phyloP scores from a whole-genome alignment of 495 filamentous ascomycete genomes.

The Diplogelasinospora grovesii region DNA sequence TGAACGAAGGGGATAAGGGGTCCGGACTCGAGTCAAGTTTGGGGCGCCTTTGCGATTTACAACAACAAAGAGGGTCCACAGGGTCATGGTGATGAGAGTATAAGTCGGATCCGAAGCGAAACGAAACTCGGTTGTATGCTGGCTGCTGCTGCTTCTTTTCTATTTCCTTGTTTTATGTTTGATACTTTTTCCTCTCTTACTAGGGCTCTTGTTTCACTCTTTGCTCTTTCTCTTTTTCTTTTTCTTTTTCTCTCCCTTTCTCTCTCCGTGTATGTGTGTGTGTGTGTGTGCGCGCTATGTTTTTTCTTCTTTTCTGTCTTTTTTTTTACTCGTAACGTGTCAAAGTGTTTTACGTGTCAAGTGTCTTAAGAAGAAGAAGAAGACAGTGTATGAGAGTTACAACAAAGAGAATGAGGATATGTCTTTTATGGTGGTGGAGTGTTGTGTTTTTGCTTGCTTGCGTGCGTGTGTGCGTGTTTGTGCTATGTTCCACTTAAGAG shows the following conservation, averaged over 20 bases:
- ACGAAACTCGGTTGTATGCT: no score
- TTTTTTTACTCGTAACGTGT: constrained; percentile 1
- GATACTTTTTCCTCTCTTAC: no score
- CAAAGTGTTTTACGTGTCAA: neutral
- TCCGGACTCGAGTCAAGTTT: neutral
- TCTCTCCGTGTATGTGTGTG: neutral
- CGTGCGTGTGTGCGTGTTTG: no score
- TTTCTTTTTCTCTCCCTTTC: constrained; percentile 2
- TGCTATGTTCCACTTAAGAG: no score
- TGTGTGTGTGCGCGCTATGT: neutral
- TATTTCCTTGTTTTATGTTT: neutral
- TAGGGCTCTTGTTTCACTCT: no score
- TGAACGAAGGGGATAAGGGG: neutral
- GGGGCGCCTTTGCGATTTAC: neutral
- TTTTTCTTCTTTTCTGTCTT: neutral
- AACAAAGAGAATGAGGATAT: neutral
- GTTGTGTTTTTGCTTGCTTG: no score
- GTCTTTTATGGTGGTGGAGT: no score
- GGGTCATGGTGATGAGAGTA: no score
- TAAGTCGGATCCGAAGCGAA: no score
- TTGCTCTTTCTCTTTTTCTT: neutral
- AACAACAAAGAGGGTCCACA: no score
- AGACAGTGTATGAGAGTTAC: neutral
- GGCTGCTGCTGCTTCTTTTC: constrained; percentile 2
- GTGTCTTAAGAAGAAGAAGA: neutral